phyloP scores from a whole-genome alignment of 2,329 filamentous ascomycete genomes.

The Fusarium penzigii region DNA sequence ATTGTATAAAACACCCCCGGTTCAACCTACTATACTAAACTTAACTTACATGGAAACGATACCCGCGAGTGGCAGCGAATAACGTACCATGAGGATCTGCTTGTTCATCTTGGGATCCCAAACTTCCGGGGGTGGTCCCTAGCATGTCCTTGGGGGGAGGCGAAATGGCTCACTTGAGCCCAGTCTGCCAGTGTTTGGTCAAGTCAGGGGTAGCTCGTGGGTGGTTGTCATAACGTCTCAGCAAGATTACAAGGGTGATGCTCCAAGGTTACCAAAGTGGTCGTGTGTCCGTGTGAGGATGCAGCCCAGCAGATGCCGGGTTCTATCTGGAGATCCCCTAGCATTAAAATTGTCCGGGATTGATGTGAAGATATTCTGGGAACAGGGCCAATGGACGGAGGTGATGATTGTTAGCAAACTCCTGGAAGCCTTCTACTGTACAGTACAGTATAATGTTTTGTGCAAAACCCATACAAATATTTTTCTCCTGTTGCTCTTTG shows the following conservation, averaged over 20 bases:
- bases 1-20: too few species aligned
- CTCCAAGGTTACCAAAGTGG: slow-evolving; percentile 20
- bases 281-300: slow-evolving; percentile 16
- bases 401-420: too few species aligned
- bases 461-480: background rate
- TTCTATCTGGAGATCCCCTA: slow-evolving; percentile 11
- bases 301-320: slow-evolving; percentile 8
- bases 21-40: too few species aligned
- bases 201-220: slow-evolving; percentile 10
- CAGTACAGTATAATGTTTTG: too few species aligned
- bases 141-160: background rate
- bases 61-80: slow-evolving; percentile 12
- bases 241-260: slow-evolving; percentile 33
- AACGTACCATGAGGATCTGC: background rate
- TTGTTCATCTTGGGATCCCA: slow-evolving; percentile 1
- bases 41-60: slow-evolving; percentile 2
- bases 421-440: too few species aligned
- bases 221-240: slow-evolving; percentile 20
- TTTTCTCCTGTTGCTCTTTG: background rate
- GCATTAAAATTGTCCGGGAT: background rate
- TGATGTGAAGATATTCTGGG: too few species aligned
- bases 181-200: slow-evolving; percentile 5
- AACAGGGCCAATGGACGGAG: too few species aligned
- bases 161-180: background rate
- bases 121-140: slow-evolving; percentile 8